These are phyloP conservation scores for Cladosporium cucumerinum DNA, from an alignment of 2,329 filamentous ascomycete species.

Conservation along the genomic window DNA sequence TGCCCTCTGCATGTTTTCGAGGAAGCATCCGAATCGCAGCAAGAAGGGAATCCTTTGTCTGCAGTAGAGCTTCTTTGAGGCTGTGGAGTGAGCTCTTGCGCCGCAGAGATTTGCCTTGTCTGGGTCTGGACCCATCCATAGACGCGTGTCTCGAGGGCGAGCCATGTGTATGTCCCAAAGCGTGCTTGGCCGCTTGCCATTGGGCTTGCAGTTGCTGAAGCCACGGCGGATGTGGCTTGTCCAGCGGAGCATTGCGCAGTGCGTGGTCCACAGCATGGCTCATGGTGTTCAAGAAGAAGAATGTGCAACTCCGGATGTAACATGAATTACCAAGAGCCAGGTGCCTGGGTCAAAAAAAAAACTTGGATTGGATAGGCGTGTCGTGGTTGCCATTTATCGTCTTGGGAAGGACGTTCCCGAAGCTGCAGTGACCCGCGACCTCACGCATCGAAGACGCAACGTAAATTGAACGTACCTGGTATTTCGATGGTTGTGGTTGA, in stretches of 20 bases:
- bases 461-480: not conserved
- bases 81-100: constrained; percentile 2
- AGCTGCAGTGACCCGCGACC: not conserved
- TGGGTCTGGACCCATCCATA: not conserved
- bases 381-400: constrained; percentile 1
- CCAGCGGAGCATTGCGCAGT: constrained; percentile 10
- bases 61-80: constrained; percentile 2
- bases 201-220: constrained; percentile 7
- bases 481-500: not conserved
- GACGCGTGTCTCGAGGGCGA: not conserved
- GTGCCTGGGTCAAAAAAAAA: not conserved
- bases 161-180: not conserved
- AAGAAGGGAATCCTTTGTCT: constrained; percentile 5
- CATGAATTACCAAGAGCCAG: not conserved
- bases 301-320: not conserved
- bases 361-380: not conserved
- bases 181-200: constrained; percentile 7
- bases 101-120: not conserved
- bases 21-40: not conserved
- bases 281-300: not conserved
- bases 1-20: not conserved
- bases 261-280: not conserved
- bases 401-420: not conserved
- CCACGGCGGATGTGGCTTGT: constrained; percentile 11
- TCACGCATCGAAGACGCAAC: not conserved